phyloP scores from a whole-genome alignment of 225 moss, liverwort and hornwort species.

The Ulota crispa region DNA sequence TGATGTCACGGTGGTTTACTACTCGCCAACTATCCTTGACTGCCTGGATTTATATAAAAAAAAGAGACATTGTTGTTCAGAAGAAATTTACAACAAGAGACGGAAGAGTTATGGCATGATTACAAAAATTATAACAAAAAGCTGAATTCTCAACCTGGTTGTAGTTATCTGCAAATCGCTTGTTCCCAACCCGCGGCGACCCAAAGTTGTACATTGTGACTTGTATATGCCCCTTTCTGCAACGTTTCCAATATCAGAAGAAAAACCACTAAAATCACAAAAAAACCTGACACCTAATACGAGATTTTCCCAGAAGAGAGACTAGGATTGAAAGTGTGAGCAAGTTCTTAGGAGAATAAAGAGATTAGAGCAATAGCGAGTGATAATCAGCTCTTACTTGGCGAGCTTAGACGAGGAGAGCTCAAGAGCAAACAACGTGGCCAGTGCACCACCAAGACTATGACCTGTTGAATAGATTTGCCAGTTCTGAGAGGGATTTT shows the following conservation, averaged over 20 bases:
- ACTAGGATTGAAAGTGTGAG: not conserved
- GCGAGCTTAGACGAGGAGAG: constrained; percentile 75
- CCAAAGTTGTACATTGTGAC: constrained; percentile 91
- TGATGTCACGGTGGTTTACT: constrained; percentile 87
- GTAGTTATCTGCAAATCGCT: constrained; percentile 63
- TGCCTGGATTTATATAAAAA: constrained; percentile 40
- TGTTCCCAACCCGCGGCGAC: constrained; percentile 89
- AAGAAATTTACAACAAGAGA: not conserved
- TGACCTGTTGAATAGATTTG: constrained; percentile 84
- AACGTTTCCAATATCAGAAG: constrained; percentile 7
- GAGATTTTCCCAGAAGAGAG: not conserved
- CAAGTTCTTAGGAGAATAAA: not conserved
- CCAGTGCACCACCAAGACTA: constrained; percentile 89
- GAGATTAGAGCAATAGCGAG: not conserved
- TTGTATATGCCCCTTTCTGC: constrained; percentile 53
- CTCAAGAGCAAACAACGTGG: constrained; percentile 82
- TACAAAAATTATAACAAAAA: not conserved
- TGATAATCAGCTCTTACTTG: constrained; percentile 54
- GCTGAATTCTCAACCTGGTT: constrained; percentile 51
- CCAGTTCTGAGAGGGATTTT: constrained; percentile 42
- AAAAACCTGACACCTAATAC: not conserved
- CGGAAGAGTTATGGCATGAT: not conserved
- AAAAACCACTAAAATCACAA: not conserved
- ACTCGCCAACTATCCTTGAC: constrained; percentile 84
- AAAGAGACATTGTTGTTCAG: not conserved